Evolutionary conservation across 371 early-diverging fungal species (phyloP).

Genomic region (Rhizopus arrhizus): DNA sequence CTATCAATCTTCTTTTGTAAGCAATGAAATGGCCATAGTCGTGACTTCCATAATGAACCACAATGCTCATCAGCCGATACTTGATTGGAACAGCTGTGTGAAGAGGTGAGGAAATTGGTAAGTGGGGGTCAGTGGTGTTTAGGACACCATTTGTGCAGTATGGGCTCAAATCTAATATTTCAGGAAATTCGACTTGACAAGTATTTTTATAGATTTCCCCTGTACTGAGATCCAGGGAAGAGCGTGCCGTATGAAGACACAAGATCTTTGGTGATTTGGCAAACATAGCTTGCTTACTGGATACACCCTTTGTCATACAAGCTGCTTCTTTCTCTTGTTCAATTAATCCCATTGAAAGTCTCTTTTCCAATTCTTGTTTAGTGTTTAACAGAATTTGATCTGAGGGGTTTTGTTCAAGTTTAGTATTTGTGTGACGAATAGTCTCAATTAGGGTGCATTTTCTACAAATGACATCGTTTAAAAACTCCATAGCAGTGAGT

Average conservation of each 20-base stretch:
- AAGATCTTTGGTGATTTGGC: slow-evolving; percentile 52
- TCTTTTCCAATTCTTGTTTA: slow-evolving; percentile 17
- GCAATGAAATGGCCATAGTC: slow-evolving; percentile 88
- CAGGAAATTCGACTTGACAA: slow-evolving; percentile 72
- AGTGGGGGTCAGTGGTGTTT: slow-evolving; percentile 42
- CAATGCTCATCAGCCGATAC: slow-evolving; percentile 75
- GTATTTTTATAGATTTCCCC: slow-evolving; percentile 78
- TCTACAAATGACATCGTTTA: slow-evolving; percentile 66
- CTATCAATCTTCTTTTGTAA: slow-evolving; percentile 60
- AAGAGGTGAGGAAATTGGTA: slow-evolving; percentile 36
- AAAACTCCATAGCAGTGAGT: slow-evolving; percentile 61
- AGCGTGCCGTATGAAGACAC: slow-evolving; percentile 81
- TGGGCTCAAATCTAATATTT: slow-evolving; percentile 68
- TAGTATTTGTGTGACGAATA: slow-evolving; percentile 33
- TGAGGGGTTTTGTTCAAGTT: slow-evolving; percentile 18
- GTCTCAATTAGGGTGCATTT: slow-evolving; percentile 65
- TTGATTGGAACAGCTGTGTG: neutral
- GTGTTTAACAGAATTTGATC: slow-evolving; percentile 3
- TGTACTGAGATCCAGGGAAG: slow-evolving; percentile 56
- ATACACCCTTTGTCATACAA: slow-evolving; percentile 52
- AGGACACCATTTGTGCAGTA: slow-evolving; percentile 67
- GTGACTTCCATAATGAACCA: slow-evolving; percentile 86
- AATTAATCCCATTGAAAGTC: slow-evolving; percentile 12
- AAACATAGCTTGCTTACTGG: slow-evolving; percentile 46
- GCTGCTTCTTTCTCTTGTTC: slow-evolving; percentile 19